Percentiles rank a stretch among this genome's conserved stretches.
phyloP scores from a whole-genome alignment of 2,329 filamentous ascomycete genomes.

The Trichoderma breve region DNA sequence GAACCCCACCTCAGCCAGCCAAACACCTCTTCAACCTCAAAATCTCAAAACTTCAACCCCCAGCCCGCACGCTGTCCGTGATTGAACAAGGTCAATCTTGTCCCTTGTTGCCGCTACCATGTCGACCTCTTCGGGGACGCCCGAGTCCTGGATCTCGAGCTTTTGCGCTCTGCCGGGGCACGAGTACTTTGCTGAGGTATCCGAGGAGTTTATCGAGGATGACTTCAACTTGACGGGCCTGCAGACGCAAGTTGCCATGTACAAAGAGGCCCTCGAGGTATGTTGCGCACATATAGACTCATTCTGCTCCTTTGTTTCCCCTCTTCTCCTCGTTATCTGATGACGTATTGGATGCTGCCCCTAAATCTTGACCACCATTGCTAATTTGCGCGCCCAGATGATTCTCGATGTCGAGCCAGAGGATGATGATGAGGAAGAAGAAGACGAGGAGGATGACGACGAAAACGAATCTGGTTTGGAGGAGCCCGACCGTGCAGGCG shows the following conservation, averaged over 20 bases:
- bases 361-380: background rate
- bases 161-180: conserved; percentile 95
- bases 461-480: conserved; percentile 63
- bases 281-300: background rate
- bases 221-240: conserved; percentile 98
- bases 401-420: conserved; percentile 97
- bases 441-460: conserved; percentile 74
- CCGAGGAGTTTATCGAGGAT: conserved; percentile 99
- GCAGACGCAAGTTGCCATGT: conserved; percentile 94
- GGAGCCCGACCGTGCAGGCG: conserved; percentile 52
- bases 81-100: background rate
- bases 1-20: conserved; percentile 8
- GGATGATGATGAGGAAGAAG: conserved; percentile 84
- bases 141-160: conserved; percentile 95
- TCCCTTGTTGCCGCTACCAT: conserved; percentile 36
- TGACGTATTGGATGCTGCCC: background rate
- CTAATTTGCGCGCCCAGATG: conserved; percentile 57
- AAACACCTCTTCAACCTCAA: background rate
- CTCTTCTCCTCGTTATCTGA: background rate
- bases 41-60: background rate
- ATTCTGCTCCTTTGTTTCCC: background rate
- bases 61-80: background rate
- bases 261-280: conserved; percentile 93
- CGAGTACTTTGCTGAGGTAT: conserved; percentile 98
- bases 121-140: conserved; percentile 60